Evolutionary conservation across 805 yeast species (phyloP), one percentile per base, ranked within the genome.

Genomic region (Aciculoconidium aculeatum): DNA sequence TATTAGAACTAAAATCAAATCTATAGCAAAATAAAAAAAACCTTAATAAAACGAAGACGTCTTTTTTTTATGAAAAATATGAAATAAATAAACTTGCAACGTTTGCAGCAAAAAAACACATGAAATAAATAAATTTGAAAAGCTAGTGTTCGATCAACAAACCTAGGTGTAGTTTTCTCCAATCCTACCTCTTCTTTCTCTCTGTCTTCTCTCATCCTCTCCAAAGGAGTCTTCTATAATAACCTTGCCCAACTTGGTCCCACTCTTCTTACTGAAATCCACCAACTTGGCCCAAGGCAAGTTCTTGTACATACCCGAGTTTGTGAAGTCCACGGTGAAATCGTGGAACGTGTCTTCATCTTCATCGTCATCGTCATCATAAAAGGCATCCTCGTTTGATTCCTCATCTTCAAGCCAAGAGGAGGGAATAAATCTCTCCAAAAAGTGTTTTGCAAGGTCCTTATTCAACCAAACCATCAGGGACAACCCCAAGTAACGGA

Each of bases 391-490:
- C 11, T 21, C 34, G 10, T 25, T 17, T 2, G 25, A 19, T 5
- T 31, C 40, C 9, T 34, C 37, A 4, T 36, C 39, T 7, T 35
- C 34, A 11, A 34, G 30, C 17, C 23, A 19, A 14, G 17, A 14
- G 15, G 25, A 30, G 27, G 46, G 42, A 6, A 52, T 35, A 32
- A 59, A 53, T 16, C 51, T 47, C 7, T 51, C 36, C 43, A 74
- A 51, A 27, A 53, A 63, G 30, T 51, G 32, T 46, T 52, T 46
- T 40, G 63, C 49, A 30, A 56, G 30, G 31, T 40, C 61, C 42
- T 57, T 67, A 43, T 54, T 65, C 21, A 66, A 47, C 77, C 73
- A 74, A 31, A 67, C 63, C 51, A 64, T 64, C 6, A 67, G 67
- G 14, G 60, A 53, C 41, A 69, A 49, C 34, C 63, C 61, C 39